Conservation (phyloP, 257 asterid genomes). For the Echites panduratus region DNA sequence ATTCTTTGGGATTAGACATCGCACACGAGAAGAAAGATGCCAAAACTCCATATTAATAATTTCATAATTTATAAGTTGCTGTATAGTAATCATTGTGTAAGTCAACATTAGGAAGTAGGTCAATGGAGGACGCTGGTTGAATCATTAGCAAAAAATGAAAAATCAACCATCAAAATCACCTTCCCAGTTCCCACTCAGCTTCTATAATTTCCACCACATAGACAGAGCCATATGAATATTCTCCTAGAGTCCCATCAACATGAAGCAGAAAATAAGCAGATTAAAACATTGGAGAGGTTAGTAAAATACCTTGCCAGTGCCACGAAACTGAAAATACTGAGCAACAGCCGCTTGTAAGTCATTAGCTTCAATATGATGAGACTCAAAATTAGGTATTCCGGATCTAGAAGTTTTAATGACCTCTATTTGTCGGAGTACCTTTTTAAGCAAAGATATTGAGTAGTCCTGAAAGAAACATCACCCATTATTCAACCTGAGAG, state of each 20-base stretch:
- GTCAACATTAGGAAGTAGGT: not conserved
- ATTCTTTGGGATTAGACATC: not conserved
- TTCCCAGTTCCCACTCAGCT: not conserved
- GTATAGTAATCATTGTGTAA: slow-evolving; percentile 3
- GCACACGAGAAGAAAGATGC: slow-evolving; percentile 1
- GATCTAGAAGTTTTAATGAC: slow-evolving; percentile 86
- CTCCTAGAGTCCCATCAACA: not conserved
- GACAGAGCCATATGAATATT: not conserved
- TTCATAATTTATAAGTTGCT: too few relatives aligned
- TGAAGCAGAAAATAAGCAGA: slow-evolving; percentile 2
- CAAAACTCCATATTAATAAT: not conserved
- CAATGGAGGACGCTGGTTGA: not conserved
- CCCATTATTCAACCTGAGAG: slow-evolving; percentile 19
- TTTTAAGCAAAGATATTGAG: slow-evolving; percentile 75
- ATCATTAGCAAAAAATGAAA: not conserved
- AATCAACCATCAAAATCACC: slow-evolving; percentile 10
- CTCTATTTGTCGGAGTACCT: slow-evolving; percentile 77
- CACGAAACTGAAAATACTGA: slow-evolving; percentile 78
- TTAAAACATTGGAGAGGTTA: slow-evolving; percentile 5
- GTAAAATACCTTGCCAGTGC: slow-evolving; percentile 80
- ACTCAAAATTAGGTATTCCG: slow-evolving; percentile 80
- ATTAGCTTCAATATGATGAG: slow-evolving; percentile 80
- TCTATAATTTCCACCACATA: not conserved
- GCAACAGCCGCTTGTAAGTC: slow-evolving; percentile 82
- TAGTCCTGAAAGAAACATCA: slow-evolving; percentile 59